Percentiles rank a stretch among this genome's conserved stretches.
Evolutionary conservation across 306 rosid genomes (phyloP).

Genomic region (Purshia tridentata): DNA sequence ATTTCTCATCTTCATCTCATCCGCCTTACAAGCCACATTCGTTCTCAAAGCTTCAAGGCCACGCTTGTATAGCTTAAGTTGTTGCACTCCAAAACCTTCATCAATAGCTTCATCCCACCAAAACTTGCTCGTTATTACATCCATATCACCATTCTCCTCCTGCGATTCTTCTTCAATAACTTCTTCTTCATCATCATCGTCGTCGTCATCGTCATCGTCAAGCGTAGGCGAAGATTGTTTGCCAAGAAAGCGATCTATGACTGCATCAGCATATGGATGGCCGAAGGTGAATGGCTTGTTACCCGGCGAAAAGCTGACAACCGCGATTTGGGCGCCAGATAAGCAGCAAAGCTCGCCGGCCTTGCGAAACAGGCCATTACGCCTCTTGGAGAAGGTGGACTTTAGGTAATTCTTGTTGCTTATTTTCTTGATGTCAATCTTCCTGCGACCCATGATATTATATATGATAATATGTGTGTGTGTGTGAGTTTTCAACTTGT

Average conservation of each 20-base stretch:
- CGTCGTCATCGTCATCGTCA: background rate
- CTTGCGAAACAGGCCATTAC: conserved; percentile 12
- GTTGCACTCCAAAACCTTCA: background rate
- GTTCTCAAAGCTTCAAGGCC: background rate
- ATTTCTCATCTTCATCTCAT: background rate
- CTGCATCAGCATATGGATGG: background rate
- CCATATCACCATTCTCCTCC: background rate
- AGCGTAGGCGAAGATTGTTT: background rate
- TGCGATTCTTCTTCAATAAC: background rate
- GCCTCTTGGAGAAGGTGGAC: conserved; percentile 16
- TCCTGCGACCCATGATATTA: conserved; percentile 4
- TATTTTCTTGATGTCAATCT: conserved; percentile 14
- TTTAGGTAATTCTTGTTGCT: conserved; percentile 4
- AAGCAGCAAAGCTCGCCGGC: conserved; percentile 6
- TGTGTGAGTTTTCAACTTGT: too few species aligned
- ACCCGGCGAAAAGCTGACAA: conserved; percentile 4
- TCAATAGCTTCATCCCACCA: background rate
- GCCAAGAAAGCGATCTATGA: background rate
- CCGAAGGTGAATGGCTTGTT: background rate
- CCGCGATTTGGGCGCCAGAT: background rate
- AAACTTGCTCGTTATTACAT: background rate
- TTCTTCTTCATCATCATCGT: background rate
- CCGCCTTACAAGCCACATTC: background rate
- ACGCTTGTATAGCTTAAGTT: background rate
- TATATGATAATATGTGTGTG: too few species aligned